Evolutionary conservation across 1,284 basidiomycete genomes (phyloP), one percentile per base, ranked within the genome.

Genomic region (Ustilago crameri): DNA sequence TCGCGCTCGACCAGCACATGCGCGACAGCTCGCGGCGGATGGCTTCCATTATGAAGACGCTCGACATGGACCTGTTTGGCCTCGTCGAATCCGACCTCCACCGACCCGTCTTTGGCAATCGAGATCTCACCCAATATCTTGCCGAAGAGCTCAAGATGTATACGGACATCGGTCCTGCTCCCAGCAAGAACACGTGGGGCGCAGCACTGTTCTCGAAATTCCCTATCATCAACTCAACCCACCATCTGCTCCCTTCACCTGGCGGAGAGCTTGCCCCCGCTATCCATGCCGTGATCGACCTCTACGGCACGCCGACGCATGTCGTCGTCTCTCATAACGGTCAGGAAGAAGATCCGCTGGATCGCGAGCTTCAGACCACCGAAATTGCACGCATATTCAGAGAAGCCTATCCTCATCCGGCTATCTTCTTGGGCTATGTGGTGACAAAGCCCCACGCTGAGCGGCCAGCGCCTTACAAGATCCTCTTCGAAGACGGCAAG

Each of bases 281-380:
- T 27, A 79, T 81, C 53, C 91, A 92, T 80, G 94, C 94, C 0
- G 88, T 92, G 7, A 86, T 97, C 15, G 91, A 95, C 66, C 86
- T 95, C 5, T 91, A 90, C 74, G 93, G 93, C 0, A 90, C 89
- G 0, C 87, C 88, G 50, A 89, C 95, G 22, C 90, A 91, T 15
- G 91, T 95, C 0, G 85, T 95, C 20, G 91, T 95, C 1, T 88
- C 91, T 0, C 94, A 97, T 79, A 96, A 97, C 79, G 94, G 94
- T 2, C 94, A 97, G 87, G 80, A 95, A 87, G 91, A 95, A 82
- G 93, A 93, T 51, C 88, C 91, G 0, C 84, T 93, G 18, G 94
- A 96, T 83, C 89, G 94, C 69, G 91, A 95, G 82, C 84, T 96
- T 41, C 94, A 97, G 81, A 92, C 91, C 44, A 90, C 83, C 32